Evolutionary conservation across 2,329 filamentous ascomycete species (phyloP).

Genomic region (Pyricularia sp.): DNA sequence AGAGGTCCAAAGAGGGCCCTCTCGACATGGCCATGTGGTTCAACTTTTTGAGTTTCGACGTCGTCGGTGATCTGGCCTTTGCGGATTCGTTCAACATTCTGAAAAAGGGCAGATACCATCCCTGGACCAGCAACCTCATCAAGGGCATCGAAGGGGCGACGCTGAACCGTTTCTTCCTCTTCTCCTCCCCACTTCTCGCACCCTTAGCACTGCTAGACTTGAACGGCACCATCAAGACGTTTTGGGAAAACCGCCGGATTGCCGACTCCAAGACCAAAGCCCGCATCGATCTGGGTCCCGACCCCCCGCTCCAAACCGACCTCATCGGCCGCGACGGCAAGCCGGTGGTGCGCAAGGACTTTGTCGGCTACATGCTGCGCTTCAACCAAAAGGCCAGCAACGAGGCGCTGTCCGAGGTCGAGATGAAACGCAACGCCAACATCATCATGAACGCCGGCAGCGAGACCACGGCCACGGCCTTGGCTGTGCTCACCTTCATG

Average conservation of each 20-base stretch:
- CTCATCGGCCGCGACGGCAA: background rate
- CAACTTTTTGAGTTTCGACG: slow-evolving; percentile 14
- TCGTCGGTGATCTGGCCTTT: slow-evolving; percentile 6
- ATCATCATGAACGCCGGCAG: slow-evolving; percentile 12
- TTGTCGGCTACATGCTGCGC: slow-evolving; percentile 2
- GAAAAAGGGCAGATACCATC: slow-evolving; percentile 8
- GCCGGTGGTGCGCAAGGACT: slow-evolving; percentile 2
- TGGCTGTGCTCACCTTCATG: slow-evolving; percentile 10
- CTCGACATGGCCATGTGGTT: slow-evolving; percentile 17
- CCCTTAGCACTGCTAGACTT: background rate
- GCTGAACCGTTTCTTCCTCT: background rate
- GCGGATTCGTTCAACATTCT: slow-evolving; percentile 11
- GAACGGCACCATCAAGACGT: background rate
- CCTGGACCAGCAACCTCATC: slow-evolving; percentile 14
- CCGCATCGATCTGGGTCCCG: background rate
- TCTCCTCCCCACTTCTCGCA: background rate
- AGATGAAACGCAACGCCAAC: slow-evolving; percentile 16
- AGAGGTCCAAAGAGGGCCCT: slow-evolving; percentile 8
- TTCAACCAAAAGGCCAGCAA: background rate
- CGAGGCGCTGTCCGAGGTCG: slow-evolving; percentile 7
- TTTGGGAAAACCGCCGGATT: background rate
- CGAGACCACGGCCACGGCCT: slow-evolving; percentile 17
- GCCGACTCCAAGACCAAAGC: background rate
- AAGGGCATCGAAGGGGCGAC: slow-evolving; percentile 1
- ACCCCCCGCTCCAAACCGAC: slow-evolving; percentile 1